These are phyloP conservation scores for Paxillus rubicundulus DNA, from an alignment of 768 basidiomycete species.

Conservation along the genomic window DNA sequence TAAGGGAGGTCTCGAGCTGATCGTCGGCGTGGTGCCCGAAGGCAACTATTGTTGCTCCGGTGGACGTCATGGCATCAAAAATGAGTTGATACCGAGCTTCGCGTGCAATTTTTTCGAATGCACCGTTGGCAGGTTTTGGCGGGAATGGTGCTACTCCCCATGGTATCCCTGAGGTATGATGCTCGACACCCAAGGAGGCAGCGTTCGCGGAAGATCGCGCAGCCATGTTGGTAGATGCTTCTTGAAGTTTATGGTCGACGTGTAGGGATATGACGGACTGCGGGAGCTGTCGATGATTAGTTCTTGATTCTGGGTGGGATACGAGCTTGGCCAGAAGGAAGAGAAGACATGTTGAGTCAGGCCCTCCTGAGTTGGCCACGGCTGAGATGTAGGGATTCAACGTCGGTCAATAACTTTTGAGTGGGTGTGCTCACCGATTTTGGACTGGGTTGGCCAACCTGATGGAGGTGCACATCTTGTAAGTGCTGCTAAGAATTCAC, in stretches of 20 bases:
- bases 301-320: constrained; percentile 9
- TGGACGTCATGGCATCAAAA: constrained; percentile 43
- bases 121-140: constrained; percentile 36
- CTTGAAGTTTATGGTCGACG: constrained; percentile 70
- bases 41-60: constrained; percentile 45
- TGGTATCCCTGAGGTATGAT: constrained; percentile 45
- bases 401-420: neutral
- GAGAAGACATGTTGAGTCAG: constrained; percentile 78
- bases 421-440: constrained; percentile 40
- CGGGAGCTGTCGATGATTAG: constrained; percentile 16
- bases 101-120: constrained; percentile 59
- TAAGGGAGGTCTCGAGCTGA: constrained; percentile 77
- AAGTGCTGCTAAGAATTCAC: constrained; percentile 52
- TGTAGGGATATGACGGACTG: constrained; percentile 52
- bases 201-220: constrained; percentile 44
- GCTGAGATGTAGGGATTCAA: constrained; percentile 36
- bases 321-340: constrained; percentile 58
- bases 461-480: constrained; percentile 44
- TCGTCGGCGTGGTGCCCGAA: constrained; percentile 82
- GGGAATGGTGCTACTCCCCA: constrained; percentile 62
- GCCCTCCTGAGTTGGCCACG: constrained; percentile 78
- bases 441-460: constrained; percentile 41
- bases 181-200: constrained; percentile 40
- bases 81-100: constrained; percentile 54
- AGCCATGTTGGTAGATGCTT: constrained; percentile 56